Evolutionary conservation across 2,329 filamentous ascomycete species (phyloP), one percentile per base, ranked within the genome.

Genomic region (Trichocomaceae sp.): DNA sequence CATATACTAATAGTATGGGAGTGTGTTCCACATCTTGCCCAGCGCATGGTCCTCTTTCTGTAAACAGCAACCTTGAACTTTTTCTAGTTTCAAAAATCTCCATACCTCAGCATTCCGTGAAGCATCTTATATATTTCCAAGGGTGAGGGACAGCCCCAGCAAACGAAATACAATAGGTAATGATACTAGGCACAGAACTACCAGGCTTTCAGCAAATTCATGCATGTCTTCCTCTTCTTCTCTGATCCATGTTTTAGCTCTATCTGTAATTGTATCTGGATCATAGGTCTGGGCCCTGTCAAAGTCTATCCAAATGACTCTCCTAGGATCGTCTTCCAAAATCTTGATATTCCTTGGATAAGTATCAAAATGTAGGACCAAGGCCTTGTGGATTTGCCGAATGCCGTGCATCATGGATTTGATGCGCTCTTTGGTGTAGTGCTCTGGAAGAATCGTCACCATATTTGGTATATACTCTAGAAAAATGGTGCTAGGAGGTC

Each of bases 401-500:
- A 49, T 49, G 6, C 47, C 47, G 0, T 29, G 29, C 3, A 49
- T 6, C 48, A 19, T 39, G n/a, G 50, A 55, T 26, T 56, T 31
- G 20, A 48, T 33, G 19, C 58, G 47, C 29, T 57, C 52, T 9
- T 57, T 49, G 4, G 54, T 61, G 20, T 50, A 60, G 19, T 56
- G 58, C 2, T 50, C 2, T 20, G 23, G 37, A n/a, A 41, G 8
- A 6, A 60, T 42, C 49, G 50, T 52, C 35, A 56, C 17, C 53
- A 61, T 50, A 13, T 52, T 29, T 1, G 60, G 55, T 5, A 61
- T 60, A 23, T 61, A 59, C 31, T 61, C 56, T 13, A 62, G 44
- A 20, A 62, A 54, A 3, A 62, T 55, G 3, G 55, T 58, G 13
- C 50, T 62, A 1, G 58, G 60, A 3, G 13, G 51, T 13, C 58